These are phyloP conservation scores for Tolypocladium amazonense DNA, from an alignment of 2,329 filamentous ascomycete genomes.

Conservation along the genomic window DNA sequence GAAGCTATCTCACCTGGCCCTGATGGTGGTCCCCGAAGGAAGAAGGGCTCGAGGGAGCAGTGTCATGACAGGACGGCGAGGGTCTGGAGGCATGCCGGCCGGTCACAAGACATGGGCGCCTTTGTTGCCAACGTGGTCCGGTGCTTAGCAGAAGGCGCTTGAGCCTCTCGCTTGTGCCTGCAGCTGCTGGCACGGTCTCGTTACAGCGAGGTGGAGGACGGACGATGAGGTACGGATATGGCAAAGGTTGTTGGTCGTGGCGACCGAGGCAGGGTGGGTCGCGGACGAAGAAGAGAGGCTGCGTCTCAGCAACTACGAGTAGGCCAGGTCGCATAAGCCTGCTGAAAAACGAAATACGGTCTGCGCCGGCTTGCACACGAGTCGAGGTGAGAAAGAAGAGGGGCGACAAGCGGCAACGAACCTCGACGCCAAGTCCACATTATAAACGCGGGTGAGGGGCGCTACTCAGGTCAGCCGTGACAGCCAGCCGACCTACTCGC, in stretches of 20 bases:
- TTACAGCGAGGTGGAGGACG: not conserved
- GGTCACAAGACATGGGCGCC: not conserved
- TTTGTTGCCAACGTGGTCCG: not conserved
- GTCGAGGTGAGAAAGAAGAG: not conserved
- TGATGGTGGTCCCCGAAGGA: not conserved
- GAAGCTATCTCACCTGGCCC: not conserved
- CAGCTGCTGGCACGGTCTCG: not conserved
- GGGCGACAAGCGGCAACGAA: not conserved
- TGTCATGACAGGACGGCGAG: not conserved
- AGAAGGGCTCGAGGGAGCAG: not conserved
- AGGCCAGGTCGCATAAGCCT: not conserved
- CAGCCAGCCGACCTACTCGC: not conserved
- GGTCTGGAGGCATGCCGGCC: not conserved
- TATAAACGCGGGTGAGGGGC: not conserved
- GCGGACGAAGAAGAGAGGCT: not conserved
- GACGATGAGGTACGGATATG: not conserved
- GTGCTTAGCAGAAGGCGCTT: not conserved
- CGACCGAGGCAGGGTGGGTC: not conserved
- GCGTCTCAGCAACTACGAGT: not conserved
- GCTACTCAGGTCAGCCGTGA: not conserved
- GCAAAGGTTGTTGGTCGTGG: not conserved
- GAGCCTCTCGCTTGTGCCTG: not conserved
- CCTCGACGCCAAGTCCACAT: not conserved
- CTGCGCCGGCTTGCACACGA: not conserved
- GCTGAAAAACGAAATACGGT: not conserved